Evolutionary conservation across 352 stramenopile species (phyloP).

Genomic region (Globisporangium viniferum): DNA sequence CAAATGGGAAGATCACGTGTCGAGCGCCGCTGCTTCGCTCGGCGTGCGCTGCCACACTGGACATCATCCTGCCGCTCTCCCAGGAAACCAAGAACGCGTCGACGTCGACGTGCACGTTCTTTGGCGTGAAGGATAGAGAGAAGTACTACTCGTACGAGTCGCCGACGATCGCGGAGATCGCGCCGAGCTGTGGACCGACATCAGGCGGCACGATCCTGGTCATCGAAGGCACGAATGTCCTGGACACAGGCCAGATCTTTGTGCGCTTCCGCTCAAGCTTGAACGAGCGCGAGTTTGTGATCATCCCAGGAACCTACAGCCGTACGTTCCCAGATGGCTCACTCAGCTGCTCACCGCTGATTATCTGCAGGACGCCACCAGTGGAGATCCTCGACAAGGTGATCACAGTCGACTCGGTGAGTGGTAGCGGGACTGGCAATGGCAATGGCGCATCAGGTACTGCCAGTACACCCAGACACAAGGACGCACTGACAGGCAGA

Average conservation of each 20-base stretch:
- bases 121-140: slow-evolving; percentile 46
- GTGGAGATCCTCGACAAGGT: slow-evolving; percentile 57
- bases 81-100: slow-evolving; percentile 17
- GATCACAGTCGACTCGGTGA: slow-evolving; percentile 10
- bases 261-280: slow-evolving; percentile 61
- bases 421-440: not conserved
- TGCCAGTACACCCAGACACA: slow-evolving; percentile 17
- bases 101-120: slow-evolving; percentile 22
- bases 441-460: not conserved
- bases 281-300: slow-evolving; percentile 60
- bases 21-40: slow-evolving; percentile 50
- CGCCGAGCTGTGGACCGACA: slow-evolving; percentile 53
- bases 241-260: slow-evolving; percentile 76
- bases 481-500: slow-evolving; percentile 35
- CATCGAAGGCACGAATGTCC: slow-evolving; percentile 54
- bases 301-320: slow-evolving; percentile 57
- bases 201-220: slow-evolving; percentile 54
- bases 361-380: slow-evolving; percentile 55
- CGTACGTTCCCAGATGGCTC: slow-evolving; percentile 55
- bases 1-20: slow-evolving; percentile 39
- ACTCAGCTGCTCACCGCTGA: slow-evolving; percentile 40
- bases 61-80: slow-evolving; percentile 40
- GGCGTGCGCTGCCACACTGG: slow-evolving; percentile 34
- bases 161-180: slow-evolving; percentile 53
- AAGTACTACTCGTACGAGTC: slow-evolving; percentile 72